phyloP scores from a whole-genome alignment of 441 rosid species.

The Francoa sonchifolia region DNA sequence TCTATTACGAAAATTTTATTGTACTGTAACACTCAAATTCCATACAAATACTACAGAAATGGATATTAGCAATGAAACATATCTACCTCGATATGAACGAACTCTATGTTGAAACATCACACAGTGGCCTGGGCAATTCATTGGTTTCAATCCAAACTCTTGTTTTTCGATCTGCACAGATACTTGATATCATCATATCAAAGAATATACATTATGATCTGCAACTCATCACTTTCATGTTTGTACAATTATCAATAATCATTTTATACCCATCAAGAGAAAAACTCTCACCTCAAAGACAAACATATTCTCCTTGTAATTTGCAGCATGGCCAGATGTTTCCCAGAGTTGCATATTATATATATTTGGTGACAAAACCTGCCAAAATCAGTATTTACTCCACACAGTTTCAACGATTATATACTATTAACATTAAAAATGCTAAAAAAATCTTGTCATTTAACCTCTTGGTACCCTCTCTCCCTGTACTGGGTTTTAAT shows the following conservation, averaged over 20 bases:
- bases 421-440: constrained; percentile 8
- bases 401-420: constrained; percentile 6
- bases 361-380: constrained; percentile 91
- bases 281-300: constrained; percentile 56
- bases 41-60: no score
- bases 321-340: constrained; percentile 95
- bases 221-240: no score
- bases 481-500: constrained; percentile 60
- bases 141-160: constrained; percentile 93
- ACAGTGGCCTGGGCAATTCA: constrained; percentile 99
- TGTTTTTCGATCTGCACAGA: constrained; percentile 74
- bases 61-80: background rate
- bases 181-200: constrained; percentile 1
- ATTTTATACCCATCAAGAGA: no score
- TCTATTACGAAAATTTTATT: no score
- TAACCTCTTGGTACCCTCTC: constrained; percentile 91
- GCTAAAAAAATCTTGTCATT: constrained; percentile 6
- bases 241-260: no score
- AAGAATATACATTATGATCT: no score
- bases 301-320: constrained; percentile 96
- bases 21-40: no score
- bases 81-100: constrained; percentile 80
- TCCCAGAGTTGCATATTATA: constrained; percentile 97
- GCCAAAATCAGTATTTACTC: constrained; percentile 19
- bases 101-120: constrained; percentile 88